These are phyloP conservation scores for Starmerella bombicola DNA, from an alignment of 805 yeast genomes.

Conservation along the genomic window DNA sequence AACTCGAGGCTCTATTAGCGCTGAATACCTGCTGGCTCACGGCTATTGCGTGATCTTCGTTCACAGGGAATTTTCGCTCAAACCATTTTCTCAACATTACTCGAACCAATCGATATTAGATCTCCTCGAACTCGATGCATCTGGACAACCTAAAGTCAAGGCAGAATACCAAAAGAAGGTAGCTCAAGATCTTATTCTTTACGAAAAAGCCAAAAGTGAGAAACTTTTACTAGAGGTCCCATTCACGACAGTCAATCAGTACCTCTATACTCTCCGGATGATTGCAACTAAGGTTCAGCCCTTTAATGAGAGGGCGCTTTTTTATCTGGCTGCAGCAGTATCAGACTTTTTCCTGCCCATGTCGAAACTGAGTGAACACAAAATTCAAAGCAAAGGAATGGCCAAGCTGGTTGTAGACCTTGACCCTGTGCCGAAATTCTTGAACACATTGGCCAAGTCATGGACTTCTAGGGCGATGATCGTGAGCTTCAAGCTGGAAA, in stretches of 20 bases:
- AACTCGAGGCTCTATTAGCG: constrained; percentile 91
- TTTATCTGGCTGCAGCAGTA: constrained; percentile 93
- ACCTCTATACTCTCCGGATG: constrained; percentile 66
- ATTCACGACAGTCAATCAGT: constrained; percentile 90
- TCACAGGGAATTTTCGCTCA: constrained; percentile 80
- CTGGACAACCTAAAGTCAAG: constrained; percentile 45
- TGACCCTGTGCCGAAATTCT: constrained; percentile 93
- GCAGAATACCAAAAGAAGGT: constrained; percentile 49
- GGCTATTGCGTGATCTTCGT: constrained; percentile 89
- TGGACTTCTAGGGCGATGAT: constrained; percentile 97
- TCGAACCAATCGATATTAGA: constrained; percentile 79
- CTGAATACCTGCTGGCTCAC: constrained; percentile 73
- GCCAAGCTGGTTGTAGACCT: constrained; percentile 66
- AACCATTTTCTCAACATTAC: constrained; percentile 83
- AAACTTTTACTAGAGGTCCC: constrained; percentile 59
- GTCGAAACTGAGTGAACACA: constrained; percentile 79
- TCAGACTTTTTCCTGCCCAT: constrained; percentile 90
- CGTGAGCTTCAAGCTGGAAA: constrained; percentile 85
- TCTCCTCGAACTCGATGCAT: constrained; percentile 46
- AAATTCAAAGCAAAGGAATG: constrained; percentile 67
- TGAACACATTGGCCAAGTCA: constrained; percentile 70
- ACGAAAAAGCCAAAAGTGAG: constrained; percentile 36
- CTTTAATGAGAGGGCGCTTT: constrained; percentile 42
- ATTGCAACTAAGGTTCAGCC: constrained; percentile 48
- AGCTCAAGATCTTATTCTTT: constrained; percentile 42